Evolutionary conservation across 2,329 filamentous ascomycete species (phyloP), one percentile per base, ranked within the genome.

Genomic region (Fusarium aywerte): DNA sequence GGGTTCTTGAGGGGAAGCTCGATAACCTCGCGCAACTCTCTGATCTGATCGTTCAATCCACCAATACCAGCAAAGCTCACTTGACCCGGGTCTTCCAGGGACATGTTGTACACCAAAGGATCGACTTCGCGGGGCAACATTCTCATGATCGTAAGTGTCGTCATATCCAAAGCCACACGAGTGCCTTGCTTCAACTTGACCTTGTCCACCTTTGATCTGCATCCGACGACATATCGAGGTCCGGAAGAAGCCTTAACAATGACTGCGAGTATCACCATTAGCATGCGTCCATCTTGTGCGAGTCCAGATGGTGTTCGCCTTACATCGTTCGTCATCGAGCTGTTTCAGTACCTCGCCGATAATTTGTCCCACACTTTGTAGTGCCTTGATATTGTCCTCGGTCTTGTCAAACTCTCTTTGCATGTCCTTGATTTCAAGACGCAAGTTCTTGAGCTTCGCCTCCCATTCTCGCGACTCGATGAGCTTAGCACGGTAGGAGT

Each of bases 91-190:
- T 99, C 96, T 80, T 99, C 96, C 73, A 99, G 82, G 20, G 96
- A 99, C 96, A 99, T 99, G 85, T 99, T 99, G 87, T 99, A 99
- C 72, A 99, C 96, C 71, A 99, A 86, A 20, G 96, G 96, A 77
- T 99, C 96, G 77, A 99, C 96, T 84, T 99, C 96, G 79, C 96
- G 91, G 62, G 96, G 96, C 44, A 99, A 86, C 96, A 99, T 99
- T 76, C 96, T 92, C 96, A 99, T 99, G 81, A 99, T 99, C 63
- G 96, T 99, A 72, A 99, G 91, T 20, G 96, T 99, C 50, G 96
- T 99, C 96, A 99, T 99, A 77, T 99, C 96, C 62, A 99, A 90
- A 32, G 96, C 95, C 55, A 99, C 96, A 76, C 96, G 92, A 27
- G 95, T 97, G 74, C 96, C 96, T 82, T 99, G 96, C 87, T 98